phyloP scores from a whole-genome alignment of 495 filamentous ascomycete genomes.

The Lentithecium fluviatile region DNA sequence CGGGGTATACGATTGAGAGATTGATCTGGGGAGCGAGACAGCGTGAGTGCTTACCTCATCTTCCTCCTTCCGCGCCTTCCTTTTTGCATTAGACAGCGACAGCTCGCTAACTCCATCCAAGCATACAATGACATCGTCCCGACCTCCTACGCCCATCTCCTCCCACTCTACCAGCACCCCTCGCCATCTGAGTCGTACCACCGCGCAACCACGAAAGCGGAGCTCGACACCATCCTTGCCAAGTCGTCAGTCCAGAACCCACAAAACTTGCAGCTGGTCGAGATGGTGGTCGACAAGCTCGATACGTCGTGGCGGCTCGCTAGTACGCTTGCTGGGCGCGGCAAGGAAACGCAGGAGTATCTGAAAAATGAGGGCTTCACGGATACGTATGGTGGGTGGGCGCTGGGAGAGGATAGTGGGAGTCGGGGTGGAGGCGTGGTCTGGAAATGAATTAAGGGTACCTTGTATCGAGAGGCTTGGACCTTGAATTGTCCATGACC shows the following conservation, averaged over 20 bases:
- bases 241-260: conserved; percentile 31
- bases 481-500: no score
- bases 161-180: conserved; percentile 42
- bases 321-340: conserved; percentile 36
- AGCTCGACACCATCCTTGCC: conserved; percentile 38
- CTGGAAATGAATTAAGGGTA: no score
- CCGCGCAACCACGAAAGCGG: conserved; percentile 38
- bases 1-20: conserved; percentile 46
- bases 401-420: conserved; percentile 9
- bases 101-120: background rate
- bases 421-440: background rate
- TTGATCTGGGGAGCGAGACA: conserved; percentile 44
- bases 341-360: conserved; percentile 34
- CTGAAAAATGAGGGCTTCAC: conserved; percentile 42
- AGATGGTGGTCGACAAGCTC: conserved; percentile 42
- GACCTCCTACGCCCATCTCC: conserved; percentile 40
- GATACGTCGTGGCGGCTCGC: conserved; percentile 42
- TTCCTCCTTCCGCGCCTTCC: background rate
- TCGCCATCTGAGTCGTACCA: conserved; percentile 35
- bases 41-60: conserved; percentile 10
- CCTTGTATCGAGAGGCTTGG: no score
- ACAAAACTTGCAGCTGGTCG: conserved; percentile 37
- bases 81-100: background rate
- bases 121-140: conserved; percentile 46
- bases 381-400: conserved; percentile 31